Conservation (phyloP, 345 rosid species). For the Mangifera indica region DNA sequence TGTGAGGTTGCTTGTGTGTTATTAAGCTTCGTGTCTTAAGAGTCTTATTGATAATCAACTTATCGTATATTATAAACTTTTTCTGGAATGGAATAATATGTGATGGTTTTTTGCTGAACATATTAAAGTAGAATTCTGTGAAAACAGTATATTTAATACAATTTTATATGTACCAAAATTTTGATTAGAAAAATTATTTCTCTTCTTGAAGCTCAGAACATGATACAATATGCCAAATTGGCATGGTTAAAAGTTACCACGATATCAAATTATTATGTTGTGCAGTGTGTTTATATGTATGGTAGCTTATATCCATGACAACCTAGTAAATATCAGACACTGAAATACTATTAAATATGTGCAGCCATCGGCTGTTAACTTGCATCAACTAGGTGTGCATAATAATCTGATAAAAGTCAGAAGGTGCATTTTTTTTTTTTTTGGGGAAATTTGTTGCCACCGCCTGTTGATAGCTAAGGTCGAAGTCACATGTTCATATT, state of each 20-base stretch:
- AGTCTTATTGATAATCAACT: background rate
- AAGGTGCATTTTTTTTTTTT: too few relatives aligned
- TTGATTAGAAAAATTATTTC: too few relatives aligned
- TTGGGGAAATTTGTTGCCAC: too few relatives aligned
- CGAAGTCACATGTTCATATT: too few relatives aligned
- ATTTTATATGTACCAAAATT: too few relatives aligned
- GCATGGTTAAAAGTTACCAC: background rate
- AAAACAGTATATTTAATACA: background rate
- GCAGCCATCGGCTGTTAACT: too few relatives aligned
- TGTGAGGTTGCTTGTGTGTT: slow-evolving; percentile 10
- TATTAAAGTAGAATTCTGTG: background rate
- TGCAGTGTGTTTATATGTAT: background rate
- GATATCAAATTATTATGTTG: background rate
- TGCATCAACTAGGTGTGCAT: too few relatives aligned
- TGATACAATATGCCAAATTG: background rate
- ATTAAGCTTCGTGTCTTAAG: background rate
- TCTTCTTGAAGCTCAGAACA: too few relatives aligned
- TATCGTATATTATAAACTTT: background rate
- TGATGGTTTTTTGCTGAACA: background rate
- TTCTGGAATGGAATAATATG: background rate
- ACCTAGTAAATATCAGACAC: too few relatives aligned
- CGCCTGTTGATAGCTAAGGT: too few relatives aligned
- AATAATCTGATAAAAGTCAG: too few relatives aligned
- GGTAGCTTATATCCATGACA: background rate
- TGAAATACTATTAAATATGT: too few relatives aligned